A percentile compares a stretch with the other conserved stretches of the same genome.
Conservation (phyloP, 306 rosid genomes). For the Sphenostylis stenocarpa region DNA sequence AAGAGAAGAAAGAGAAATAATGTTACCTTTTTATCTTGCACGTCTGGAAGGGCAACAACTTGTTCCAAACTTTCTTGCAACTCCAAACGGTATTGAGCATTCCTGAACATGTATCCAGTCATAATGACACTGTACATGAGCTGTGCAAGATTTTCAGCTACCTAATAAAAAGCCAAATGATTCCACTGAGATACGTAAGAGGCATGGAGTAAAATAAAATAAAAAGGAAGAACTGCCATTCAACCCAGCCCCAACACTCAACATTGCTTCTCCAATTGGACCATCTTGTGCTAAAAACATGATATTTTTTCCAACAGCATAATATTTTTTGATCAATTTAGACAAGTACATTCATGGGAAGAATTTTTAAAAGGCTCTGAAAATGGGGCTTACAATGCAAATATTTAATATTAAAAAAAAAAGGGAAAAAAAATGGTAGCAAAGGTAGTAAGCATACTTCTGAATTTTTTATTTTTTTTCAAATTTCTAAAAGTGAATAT, state of each 20-base stretch:
- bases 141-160: conserved; percentile 97
- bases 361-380: background rate
- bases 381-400: background rate
- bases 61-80: conserved; percentile 92
- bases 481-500: background rate
- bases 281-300: conserved; percentile 12
- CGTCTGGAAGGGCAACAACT: conserved; percentile 89
- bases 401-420: background rate
- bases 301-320: background rate
- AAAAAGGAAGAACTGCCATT: background rate
- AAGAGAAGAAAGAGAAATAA: conserved; percentile 26
- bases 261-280: conserved; percentile 4
- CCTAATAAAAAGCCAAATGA: conserved; percentile 54
- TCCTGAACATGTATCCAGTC: conserved; percentile 98
- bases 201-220: conserved; percentile 10
- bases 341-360: background rate
- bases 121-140: conserved; percentile 98
- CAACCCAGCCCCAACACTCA: background rate
- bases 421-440: background rate
- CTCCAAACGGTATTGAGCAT: conserved; percentile 91
- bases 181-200: conserved; percentile 27
- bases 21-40: conserved; percentile 69
- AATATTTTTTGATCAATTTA: background rate
- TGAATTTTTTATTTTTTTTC: background rate
- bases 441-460: conserved; percentile 12